Conservation (phyloP, 495 filamentous ascomycete genomes). For the Aspergillus nanangensis region DNA sequence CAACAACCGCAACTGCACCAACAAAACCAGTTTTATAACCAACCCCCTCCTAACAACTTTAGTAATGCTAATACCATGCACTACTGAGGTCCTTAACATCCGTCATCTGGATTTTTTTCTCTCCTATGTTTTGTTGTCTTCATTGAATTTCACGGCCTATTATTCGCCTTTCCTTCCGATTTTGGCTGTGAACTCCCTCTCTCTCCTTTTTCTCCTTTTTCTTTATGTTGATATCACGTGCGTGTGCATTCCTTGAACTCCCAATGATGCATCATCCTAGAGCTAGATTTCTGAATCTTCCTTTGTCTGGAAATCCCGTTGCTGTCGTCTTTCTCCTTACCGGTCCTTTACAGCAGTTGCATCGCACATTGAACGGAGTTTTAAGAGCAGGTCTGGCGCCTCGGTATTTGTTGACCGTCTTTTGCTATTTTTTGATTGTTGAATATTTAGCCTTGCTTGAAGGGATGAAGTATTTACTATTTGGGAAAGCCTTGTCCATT, state of each 20-base stretch:
- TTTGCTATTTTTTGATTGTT: constrained; percentile 2
- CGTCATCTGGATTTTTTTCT: constrained; percentile 4
- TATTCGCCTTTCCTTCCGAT: no score
- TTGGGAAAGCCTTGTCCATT: not conserved
- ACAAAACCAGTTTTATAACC: constrained; percentile 22
- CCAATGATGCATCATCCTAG: constrained; percentile 12
- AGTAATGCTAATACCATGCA: constrained; percentile 23
- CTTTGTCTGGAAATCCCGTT: constrained; percentile 4
- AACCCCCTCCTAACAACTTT: constrained; percentile 22
- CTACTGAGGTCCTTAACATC: constrained; percentile 8
- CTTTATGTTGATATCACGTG: constrained; percentile 4
- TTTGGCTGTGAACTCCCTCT: no score
- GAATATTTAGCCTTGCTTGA: constrained; percentile 1
- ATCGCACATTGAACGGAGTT: constrained; percentile 15
- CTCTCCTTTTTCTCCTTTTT: constrained; percentile 10
- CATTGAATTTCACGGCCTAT: no score
- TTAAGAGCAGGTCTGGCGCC: constrained; percentile 13
- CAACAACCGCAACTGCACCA: constrained; percentile 19
- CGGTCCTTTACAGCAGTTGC: constrained; percentile 3
- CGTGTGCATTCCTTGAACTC: not conserved
- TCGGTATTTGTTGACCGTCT: constrained; percentile 2
- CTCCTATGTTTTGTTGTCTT: constrained; percentile 3
- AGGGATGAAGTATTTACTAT: not conserved
- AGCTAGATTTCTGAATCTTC: constrained; percentile 17
- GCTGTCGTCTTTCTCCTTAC: constrained; percentile 3